phyloP scores from a whole-genome alignment of 1,284 basidiomycete genomes.

The Fomitopsis pinicola region DNA sequence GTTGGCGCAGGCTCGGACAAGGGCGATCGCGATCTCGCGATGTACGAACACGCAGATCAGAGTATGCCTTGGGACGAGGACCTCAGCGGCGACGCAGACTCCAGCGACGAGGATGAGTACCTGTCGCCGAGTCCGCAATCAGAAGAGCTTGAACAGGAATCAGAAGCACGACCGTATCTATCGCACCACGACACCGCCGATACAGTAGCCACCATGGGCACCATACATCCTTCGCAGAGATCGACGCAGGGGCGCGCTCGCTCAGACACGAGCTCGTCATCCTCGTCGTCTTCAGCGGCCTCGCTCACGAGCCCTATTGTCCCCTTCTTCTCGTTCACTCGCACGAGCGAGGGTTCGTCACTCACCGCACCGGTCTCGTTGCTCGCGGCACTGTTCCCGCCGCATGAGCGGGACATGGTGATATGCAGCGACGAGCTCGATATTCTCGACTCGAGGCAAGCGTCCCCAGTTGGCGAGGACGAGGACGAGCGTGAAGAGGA shows the following conservation, averaged over 20 bases:
- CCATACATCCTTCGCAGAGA: neutral
- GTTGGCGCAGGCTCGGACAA: slow-evolving; percentile 24
- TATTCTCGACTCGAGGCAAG: slow-evolving; percentile 43
- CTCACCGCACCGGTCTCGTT: slow-evolving; percentile 60
- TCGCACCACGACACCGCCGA: slow-evolving; percentile 12
- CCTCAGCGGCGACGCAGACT: slow-evolving; percentile 6
- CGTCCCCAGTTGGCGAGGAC: slow-evolving; percentile 28
- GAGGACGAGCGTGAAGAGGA: slow-evolving; percentile 31
- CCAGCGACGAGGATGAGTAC: slow-evolving; percentile 15
- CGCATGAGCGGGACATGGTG: slow-evolving; percentile 66
- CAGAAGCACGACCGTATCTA: slow-evolving; percentile 8
- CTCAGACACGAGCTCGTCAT: slow-evolving; percentile 14
- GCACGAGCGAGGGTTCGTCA: slow-evolving; percentile 69
- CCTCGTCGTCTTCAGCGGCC: slow-evolving; percentile 7
- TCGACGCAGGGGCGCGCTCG: slow-evolving; percentile 6
- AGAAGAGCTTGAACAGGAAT: neutral
- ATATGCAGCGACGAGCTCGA: slow-evolving; percentile 67
- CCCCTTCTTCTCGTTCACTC: slow-evolving; percentile 76
- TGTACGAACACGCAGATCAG: slow-evolving; percentile 11
- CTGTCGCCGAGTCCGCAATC: neutral
- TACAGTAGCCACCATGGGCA: slow-evolving; percentile 1
- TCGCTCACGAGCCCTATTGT: slow-evolving; percentile 26
- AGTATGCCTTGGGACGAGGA: slow-evolving; percentile 7
- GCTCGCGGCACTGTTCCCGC: slow-evolving; percentile 62
- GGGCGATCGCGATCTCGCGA: slow-evolving; percentile 16